Percentiles rank a stretch among this genome's conserved stretches.
Evolutionary conservation across 352 stramenopile genomes (phyloP).

Genomic region (Thraustochytrium striatum): DNA sequence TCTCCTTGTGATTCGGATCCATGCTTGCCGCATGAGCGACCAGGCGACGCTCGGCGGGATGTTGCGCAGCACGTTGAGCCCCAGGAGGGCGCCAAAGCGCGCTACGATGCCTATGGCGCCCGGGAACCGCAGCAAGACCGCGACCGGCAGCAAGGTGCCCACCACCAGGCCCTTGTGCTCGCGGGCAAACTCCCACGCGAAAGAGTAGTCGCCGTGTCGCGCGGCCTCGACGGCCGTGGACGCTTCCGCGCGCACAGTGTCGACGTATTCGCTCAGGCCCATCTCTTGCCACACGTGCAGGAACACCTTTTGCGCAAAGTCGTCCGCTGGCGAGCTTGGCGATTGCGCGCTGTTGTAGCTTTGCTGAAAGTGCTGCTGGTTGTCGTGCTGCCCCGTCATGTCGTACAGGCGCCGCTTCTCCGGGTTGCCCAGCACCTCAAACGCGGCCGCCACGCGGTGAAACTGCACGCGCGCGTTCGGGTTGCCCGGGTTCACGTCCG

Average conservation of each 20-base stretch:
- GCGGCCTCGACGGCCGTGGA: conserved; percentile 33
- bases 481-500: conserved; percentile 90
- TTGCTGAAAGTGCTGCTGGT: conserved; percentile 40
- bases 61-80: conserved; percentile 27
- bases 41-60: conserved; percentile 13
- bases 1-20: conserved; percentile 14
- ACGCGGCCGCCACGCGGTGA: conserved; percentile 81
- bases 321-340: not conserved
- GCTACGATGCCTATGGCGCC: not conserved
- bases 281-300: conserved; percentile 48
- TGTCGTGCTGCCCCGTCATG: conserved; percentile 49
- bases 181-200: conserved; percentile 42
- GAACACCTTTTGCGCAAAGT: conserved; percentile 45
- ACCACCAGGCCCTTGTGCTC: conserved; percentile 43
- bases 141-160: conserved; percentile 12
- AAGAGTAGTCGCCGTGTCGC: conserved; percentile 36
- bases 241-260: conserved; percentile 30
- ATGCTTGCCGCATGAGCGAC: conserved; percentile 31
- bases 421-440: conserved; percentile 83
- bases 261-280: conserved; percentile 36
- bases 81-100: not conserved
- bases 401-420: conserved; percentile 89
- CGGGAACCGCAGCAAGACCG: conserved; percentile 35
- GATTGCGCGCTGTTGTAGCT: not conserved
- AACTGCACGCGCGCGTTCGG: conserved; percentile 83